Conservation (phyloP, 306 rosid genomes). For the Pyrus communis region DNA sequence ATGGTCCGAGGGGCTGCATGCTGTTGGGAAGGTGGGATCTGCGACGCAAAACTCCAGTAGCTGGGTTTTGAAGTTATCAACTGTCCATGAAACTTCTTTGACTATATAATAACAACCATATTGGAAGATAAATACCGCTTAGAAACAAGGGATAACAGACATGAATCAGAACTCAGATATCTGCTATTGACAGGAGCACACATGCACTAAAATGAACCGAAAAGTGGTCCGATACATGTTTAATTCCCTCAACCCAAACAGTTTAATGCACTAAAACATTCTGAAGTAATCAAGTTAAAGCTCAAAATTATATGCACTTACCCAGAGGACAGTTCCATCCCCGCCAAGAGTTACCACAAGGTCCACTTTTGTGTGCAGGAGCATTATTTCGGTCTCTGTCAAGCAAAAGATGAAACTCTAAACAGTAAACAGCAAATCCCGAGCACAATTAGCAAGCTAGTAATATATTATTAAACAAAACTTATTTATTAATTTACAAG, state of each 20-base stretch:
- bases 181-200: not conserved
- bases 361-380: conserved; percentile 79
- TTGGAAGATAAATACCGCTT: not conserved
- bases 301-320: conserved; percentile 30
- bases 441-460: not conserved
- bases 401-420: conserved; percentile 16
- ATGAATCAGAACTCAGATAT: not conserved
- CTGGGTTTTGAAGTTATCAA: not conserved
- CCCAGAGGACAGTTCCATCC: conserved; percentile 98
- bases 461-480: not conserved
- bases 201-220: not conserved
- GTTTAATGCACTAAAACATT: not conserved
- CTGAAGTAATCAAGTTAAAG: not conserved
- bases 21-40: not conserved
- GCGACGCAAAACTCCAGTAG: not conserved
- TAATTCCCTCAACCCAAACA: not conserved
- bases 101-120: not conserved
- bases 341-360: conserved; percentile 94
- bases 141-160: not conserved
- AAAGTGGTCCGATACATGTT: not conserved
- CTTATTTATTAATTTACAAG: not conserved
- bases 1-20: not conserved
- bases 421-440: conserved; percentile 5
- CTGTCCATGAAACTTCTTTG: not conserved
- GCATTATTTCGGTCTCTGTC: conserved; percentile 54